A percentile compares a stretch with the other conserved stretches of the same genome.
These are phyloP conservation scores for Ceratocystis harringtonii DNA, from an alignment of 2,329 filamentous ascomycete species.

Conservation along the genomic window DNA sequence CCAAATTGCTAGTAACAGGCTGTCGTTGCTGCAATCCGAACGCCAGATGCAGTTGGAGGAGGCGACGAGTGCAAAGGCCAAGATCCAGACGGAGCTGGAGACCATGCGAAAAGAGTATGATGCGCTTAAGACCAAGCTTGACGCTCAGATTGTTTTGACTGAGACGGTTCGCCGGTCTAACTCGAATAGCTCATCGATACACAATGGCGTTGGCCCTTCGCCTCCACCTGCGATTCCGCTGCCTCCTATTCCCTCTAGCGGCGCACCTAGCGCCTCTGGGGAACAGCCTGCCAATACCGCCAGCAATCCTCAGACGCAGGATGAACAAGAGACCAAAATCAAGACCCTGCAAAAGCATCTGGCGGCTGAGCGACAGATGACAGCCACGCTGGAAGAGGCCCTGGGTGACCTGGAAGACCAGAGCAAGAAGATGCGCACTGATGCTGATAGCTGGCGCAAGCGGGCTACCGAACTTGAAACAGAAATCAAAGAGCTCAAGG, in stretches of 20 bases:
- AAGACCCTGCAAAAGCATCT: conserved; percentile 94
- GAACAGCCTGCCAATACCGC: conserved; percentile 30
- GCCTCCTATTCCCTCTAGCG: conserved; percentile 62
- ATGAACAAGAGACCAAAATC: conserved; percentile 91
- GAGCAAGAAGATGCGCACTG: conserved; percentile 78
- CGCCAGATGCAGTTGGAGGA: conserved; percentile 65
- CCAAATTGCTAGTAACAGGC: conserved; percentile 65
- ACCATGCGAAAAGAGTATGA: conserved; percentile 53
- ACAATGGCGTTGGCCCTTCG: conserved; percentile 79
- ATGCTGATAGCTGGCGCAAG: conserved; percentile 82
- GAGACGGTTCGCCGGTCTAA: conserved; percentile 42
- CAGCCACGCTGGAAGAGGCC: conserved; percentile 85
- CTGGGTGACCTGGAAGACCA: conserved; percentile 85
- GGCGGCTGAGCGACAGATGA: conserved; percentile 89
- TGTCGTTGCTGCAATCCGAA: conserved; percentile 68
- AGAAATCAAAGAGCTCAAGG: conserved; percentile 52
- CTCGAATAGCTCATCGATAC: conserved; percentile 51
- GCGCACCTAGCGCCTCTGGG: not conserved
- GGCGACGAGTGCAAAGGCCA: conserved; percentile 47
- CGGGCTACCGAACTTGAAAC: conserved; percentile 62
- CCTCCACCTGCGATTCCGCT: conserved; percentile 93
- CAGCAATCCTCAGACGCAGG: conserved; percentile 56
- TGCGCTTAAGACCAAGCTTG: conserved; percentile 48
- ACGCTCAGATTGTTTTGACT: conserved; percentile 24
- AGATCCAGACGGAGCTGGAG: conserved; percentile 55